These are phyloP conservation scores for Noccaea bulbosa DNA, from an alignment of 345 rosid species.

Conservation along the genomic window DNA sequence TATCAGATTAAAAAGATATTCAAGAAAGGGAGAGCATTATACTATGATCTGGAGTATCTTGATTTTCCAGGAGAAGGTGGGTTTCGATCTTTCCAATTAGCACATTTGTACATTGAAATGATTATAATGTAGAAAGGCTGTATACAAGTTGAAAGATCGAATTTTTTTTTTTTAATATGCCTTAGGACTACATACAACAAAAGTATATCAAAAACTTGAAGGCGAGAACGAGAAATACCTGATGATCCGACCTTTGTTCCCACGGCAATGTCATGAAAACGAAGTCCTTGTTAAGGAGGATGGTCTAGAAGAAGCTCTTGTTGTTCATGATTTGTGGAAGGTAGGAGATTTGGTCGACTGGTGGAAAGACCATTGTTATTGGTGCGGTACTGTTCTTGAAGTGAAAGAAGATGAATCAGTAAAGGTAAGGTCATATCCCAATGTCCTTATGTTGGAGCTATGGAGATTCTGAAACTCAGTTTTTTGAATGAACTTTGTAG, in stretches of 20 bases:
- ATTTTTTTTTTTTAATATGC: not conserved
- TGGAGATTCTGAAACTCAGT: not conserved
- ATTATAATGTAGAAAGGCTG: not conserved
- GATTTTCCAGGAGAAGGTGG: conserved; percentile 29
- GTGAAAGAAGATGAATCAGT: conserved; percentile 6
- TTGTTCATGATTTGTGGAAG: conserved; percentile 26
- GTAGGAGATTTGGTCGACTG: conserved; percentile 43
- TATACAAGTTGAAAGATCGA: not conserved
- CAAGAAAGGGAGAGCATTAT: conserved; percentile 3
- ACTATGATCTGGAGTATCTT: conserved; percentile 30
- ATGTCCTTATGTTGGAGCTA: not conserved
- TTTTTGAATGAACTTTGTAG: too few species aligned
- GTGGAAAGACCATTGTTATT: conserved; percentile 33
- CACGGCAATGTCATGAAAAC: not conserved
- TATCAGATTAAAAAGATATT: conserved; percentile 30
- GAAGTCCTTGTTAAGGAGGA: not conserved
- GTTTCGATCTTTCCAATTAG: not conserved
- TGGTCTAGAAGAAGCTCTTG: conserved; percentile 23
- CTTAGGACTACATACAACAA: conserved; percentile 24
- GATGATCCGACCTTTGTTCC: conserved; percentile 33
- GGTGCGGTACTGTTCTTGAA: conserved; percentile 32
- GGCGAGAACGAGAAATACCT: not conserved
- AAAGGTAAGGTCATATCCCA: conserved; percentile 18
- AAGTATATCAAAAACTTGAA: conserved; percentile 21
- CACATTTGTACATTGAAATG: not conserved